Percentiles rank a stretch among this genome's conserved stretches.
These are phyloP conservation scores for Gracilaria caudata DNA, from an alignment of 23 red algal species.

Conservation along the genomic window DNA sequence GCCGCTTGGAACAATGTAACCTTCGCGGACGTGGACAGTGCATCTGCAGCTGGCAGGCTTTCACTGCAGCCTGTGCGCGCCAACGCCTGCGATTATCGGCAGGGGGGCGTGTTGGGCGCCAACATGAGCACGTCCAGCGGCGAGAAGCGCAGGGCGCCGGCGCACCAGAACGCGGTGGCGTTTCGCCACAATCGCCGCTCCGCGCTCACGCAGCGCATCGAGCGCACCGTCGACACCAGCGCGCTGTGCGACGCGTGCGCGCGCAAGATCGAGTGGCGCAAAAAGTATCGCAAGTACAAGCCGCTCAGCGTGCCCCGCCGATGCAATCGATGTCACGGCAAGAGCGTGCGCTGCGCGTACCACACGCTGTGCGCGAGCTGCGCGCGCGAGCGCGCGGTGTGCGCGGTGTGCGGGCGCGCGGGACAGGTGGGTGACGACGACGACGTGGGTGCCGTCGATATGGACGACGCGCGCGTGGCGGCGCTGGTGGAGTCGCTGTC, in stretches of 20 bases:
- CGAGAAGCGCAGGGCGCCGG: constrained; percentile 28
- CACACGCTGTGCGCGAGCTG: constrained; percentile 38
- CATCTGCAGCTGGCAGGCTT: no score
- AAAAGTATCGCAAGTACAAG: constrained; percentile 66
- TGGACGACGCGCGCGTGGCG: background rate
- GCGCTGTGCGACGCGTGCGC: constrained; percentile 35
- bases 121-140: constrained; percentile 54
- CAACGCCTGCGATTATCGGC: no score
- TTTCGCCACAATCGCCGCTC: constrained; percentile 52
- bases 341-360: constrained; percentile 20
- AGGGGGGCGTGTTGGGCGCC: no score
- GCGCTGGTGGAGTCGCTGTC: background rate
- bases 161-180: constrained; percentile 45
- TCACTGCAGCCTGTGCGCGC: no score
- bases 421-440: no score
- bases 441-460: background rate
- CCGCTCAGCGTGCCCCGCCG: constrained; percentile 11
- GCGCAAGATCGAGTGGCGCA: constrained; percentile 53
- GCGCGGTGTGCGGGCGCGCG: constrained; percentile 3
- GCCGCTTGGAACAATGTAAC: no score
- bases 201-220: background rate
- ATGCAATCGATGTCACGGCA: constrained; percentile 34
- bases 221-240: background rate
- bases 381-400: background rate
- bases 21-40: no score